These are phyloP conservation scores for Talaromyces stipitatus DNA, from an alignment of 495 filamentous ascomycete species.

Conservation along the genomic window DNA sequence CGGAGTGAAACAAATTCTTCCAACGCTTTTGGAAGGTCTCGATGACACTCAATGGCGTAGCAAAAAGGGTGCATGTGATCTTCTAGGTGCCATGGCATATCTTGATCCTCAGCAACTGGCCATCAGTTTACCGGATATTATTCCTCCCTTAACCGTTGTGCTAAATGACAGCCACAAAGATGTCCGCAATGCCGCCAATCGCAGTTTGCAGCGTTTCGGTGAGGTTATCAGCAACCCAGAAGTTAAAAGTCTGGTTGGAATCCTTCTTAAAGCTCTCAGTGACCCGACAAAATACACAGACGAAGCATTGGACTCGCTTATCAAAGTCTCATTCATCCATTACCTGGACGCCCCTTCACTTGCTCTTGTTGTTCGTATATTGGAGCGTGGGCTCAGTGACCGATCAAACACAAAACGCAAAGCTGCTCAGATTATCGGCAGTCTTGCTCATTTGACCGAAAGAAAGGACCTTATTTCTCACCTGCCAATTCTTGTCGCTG, in stretches of 20 bases:
- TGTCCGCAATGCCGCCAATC: constrained; percentile 82
- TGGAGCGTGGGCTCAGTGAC: constrained; percentile 86
- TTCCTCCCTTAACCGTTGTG: constrained; percentile 86
- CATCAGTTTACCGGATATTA: constrained; percentile 87
- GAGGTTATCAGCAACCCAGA: constrained; percentile 98
- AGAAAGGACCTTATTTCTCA: constrained; percentile 88
- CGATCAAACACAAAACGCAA: constrained; percentile 92
- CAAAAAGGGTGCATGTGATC: constrained; percentile 95
- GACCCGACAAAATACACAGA: constrained; percentile 98
- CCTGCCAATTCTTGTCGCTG: constrained; percentile 86
- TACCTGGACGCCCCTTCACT: constrained; percentile 94
- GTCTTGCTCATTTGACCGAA: constrained; percentile 92
- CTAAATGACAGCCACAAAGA: constrained; percentile 98
- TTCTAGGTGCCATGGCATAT: constrained; percentile 96
- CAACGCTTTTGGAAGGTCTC: constrained; percentile 84
- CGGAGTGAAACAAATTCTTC: constrained; percentile 89
- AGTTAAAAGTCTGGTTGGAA: constrained; percentile 80
- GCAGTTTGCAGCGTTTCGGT: constrained; percentile 92
- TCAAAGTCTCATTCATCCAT: constrained; percentile 93
- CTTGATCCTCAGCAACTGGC: constrained; percentile 91
- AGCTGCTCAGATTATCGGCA: constrained; percentile 93
- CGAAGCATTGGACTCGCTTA: constrained; percentile 83
- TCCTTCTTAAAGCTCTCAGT: constrained; percentile 91
- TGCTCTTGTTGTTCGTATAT: constrained; percentile 86
- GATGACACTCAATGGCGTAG: constrained; percentile 95